Base-by-base conservation (phyloP, 1,284 basidiomycete genomes). In the Moesziomyces parantarcticus region DNA sequence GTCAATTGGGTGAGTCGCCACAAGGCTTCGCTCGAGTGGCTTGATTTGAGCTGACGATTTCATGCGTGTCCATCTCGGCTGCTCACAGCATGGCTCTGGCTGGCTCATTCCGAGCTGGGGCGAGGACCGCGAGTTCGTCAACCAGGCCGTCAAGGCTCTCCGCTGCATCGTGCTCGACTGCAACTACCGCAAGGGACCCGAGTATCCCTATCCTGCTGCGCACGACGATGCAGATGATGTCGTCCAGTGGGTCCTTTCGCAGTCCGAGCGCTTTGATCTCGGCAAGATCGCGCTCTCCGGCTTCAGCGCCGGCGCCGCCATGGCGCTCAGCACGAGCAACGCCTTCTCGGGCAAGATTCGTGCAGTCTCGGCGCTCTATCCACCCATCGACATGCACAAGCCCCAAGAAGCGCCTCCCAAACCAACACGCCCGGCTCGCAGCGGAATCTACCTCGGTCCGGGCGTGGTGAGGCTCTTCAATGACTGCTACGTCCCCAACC, bases 141-240 rank as follows among this genome's bases (percentile, higher is more conserved):
- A 41, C 5, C 58, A 61, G 25, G 58, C 62, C 4, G 68, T 71
- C 44, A 50, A 62, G 39, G 49, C 61, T 23, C 58, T 71, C 5
- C 47, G 55, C 5, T 71, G 62, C 45, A 41, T 49, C 25, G 54
- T 71, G 5, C 47, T 71, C 25, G 68, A 71, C 29, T 65, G 52
- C 44, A 78, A 79, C 50, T 82, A 82, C 44, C 79, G 80, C 34
- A 82, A 82, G 52, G 74, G 69, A 13, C 80, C 80, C 25, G 78
- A 79, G 54, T 51, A 75, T 34, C 58, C 76, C 18, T 80, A 65
- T 42, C 80, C 80, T 0, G 58, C 65, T 9, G 68, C 58, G 32
- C 50, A 62, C 39, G 55, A 75, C 10, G 77, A 81, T 50, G 64
- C 62, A 13, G 68, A 77, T 20, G 77, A 81, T 23, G 71, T 57